phyloP scores from a whole-genome alignment of 192 early-diverging fungal genomes.

The Backusella liffmaniae region DNA sequence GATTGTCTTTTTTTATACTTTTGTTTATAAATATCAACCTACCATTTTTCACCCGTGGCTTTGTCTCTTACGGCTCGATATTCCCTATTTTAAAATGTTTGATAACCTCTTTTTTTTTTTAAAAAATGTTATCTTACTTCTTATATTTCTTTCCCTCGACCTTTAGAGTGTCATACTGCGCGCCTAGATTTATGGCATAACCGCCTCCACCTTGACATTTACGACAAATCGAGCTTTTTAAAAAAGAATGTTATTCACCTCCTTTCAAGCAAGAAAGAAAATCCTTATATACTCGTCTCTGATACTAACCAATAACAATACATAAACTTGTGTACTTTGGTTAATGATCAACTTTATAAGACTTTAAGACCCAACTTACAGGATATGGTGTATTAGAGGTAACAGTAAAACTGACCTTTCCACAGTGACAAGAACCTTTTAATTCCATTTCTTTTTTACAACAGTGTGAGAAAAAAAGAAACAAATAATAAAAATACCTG shows the following conservation, averaged over 20 bases:
- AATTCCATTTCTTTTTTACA: slow-evolving; percentile 38
- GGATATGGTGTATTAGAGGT: slow-evolving; percentile 51
- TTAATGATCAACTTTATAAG: not conserved
- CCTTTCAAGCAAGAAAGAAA: not conserved
- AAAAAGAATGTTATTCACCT: not conserved
- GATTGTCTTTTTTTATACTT: not conserved
- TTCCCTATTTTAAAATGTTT: not conserved
- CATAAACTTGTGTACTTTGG: slow-evolving; percentile 34
- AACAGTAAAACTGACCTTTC: slow-evolving; percentile 51
- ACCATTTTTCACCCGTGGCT: slow-evolving; percentile 30
- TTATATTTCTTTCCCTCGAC: slow-evolving; percentile 33
- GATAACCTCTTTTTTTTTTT: not conserved
- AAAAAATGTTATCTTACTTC: slow-evolving; percentile 11
- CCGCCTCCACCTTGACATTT: slow-evolving; percentile 62
- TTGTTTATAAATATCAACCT: not conserved
- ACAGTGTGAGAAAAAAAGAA: not conserved
- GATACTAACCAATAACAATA: slow-evolving; percentile 51
- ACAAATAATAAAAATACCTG: not conserved
- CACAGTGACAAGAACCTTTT: slow-evolving; percentile 65
- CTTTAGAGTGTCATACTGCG: slow-evolving; percentile 34
- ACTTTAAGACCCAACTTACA: slow-evolving; percentile 19
- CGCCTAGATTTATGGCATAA: slow-evolving; percentile 39
- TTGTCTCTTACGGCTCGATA: slow-evolving; percentile 39
- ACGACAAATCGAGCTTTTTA: slow-evolving; percentile 57
- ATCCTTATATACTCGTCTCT: not conserved